Evolutionary conservation across 2,329 filamentous ascomycete species (phyloP), one percentile per base, ranked within the genome.

Genomic region (Phaeophleospora eucalypticola): DNA sequence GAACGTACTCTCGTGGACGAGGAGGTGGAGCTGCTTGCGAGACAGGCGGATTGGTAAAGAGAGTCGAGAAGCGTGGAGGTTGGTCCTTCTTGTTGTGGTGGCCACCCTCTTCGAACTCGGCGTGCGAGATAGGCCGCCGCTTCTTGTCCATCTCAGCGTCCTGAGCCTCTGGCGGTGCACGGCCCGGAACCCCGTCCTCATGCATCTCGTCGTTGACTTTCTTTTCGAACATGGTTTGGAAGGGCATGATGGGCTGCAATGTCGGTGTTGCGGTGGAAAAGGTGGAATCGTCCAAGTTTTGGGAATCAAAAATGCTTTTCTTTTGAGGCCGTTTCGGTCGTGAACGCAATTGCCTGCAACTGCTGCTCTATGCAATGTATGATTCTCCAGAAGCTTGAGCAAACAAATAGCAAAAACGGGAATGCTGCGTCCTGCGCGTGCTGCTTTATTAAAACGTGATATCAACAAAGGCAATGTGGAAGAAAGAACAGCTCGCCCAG

Each of bases 141-240:
- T 47, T 48, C 45, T 39, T 46, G 18, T 56, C 49, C 24, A 41
- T 42, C 21, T 58, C 51, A 39, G 52, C 39, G 24, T 48, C 44
- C 8, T 48, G 48, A 8, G 48, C 37, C 34, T 60, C 58, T 16
- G 52, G 18, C 16, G 58, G 52, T 33, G 55, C 51, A 10, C 49
- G 50, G 10, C 45, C 51, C 21, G 52, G 51, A 39, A 53, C 53
- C 24, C 41, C 45, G 24, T 55, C 49, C 18, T 50, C 49, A 42
- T 64, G 56, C 58, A 66, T 63, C 33, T 65, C 49, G 36, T 57
- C 49, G 54, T 68, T 67, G 45, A 63, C 46, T 20, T 58, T 51
- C 45, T 57, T 59, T 48, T 66, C 65, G 45, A 65, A 66, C 43
- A 36, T 42, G 39, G 56, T 48, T 35, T 54, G 48, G 54, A 65